Evolutionary conservation across 2,329 filamentous ascomycete genomes (phyloP).

Genomic region (Juglanconis oblonga): DNA sequence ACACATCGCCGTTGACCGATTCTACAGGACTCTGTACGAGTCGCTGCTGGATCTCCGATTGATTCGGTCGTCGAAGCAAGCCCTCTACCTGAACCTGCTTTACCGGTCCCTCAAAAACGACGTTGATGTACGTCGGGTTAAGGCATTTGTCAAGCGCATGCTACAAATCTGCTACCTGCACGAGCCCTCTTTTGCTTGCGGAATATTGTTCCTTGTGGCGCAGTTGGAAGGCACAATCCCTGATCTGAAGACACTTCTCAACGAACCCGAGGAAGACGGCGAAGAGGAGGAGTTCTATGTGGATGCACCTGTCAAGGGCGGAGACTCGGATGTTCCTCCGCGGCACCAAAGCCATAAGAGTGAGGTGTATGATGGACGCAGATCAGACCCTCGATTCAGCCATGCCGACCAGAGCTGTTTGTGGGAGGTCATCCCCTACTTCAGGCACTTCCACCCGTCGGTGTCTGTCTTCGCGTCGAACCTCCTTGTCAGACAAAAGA

Average conservation of each 20-base stretch:
- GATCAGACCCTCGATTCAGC: conserved; percentile 86
- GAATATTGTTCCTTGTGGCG: conserved; percentile 83
- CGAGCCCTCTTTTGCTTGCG: conserved; percentile 88
- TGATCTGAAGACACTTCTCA: conserved; percentile 73
- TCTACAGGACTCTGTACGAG: conserved; percentile 94
- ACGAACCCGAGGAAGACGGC: conserved; percentile 75
- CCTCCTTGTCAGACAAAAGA: conserved; percentile 65
- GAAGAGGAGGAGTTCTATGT: conserved; percentile 64
- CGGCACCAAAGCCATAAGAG: conserved; percentile 20
- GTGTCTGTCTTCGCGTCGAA: conserved; percentile 79
- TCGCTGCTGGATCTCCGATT: conserved; percentile 88
- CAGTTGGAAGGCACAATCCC: conserved; percentile 80
- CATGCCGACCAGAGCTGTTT: conserved; percentile 91
- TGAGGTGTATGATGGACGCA: conserved; percentile 74
- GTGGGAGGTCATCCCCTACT: conserved; percentile 81
- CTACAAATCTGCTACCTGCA: conserved; percentile 85
- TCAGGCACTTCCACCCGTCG: conserved; percentile 87
- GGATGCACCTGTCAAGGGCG: conserved; percentile 56
- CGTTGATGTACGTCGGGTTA: conserved; percentile 84
- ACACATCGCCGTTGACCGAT: conserved; percentile 80
- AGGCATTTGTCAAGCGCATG: conserved; percentile 93
- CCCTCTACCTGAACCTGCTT: conserved; percentile 89
- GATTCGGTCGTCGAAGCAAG: conserved; percentile 87
- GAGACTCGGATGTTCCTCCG: conserved; percentile 30
- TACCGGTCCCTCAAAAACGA: conserved; percentile 87